Base-by-base conservation (phyloP, 345 rosid species). In the Arabis hirsuta region DNA sequence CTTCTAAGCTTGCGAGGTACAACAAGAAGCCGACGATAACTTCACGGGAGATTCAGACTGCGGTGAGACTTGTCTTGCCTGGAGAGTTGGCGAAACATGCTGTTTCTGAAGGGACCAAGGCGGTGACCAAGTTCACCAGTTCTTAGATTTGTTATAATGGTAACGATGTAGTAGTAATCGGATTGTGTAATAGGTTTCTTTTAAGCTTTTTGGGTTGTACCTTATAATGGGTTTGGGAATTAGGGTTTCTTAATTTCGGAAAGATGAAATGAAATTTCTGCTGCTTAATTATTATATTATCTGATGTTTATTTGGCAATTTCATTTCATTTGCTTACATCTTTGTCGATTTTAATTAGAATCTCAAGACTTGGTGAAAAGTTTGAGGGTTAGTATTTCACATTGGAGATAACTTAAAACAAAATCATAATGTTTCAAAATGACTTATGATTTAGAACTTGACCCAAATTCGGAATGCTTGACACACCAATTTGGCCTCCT, bases 11-110 rank as follows among this genome's bases (percentile, higher is more conserved):
- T 9, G 88, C 88, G 2, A 78, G 88, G 83, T 84, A 84, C 82
- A 84, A 84, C 79, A 84, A 84, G 82, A 84, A 84, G 77, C 88
- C 88, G 3, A 84, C 86, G 9, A 84, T 84, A 31, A 84, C 88
- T 10, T 82, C 88, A 0, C 54, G 82, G 84, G 88, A 84, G 71
- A 82, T 84, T 47, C 86, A 77, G 73, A 74, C 78, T 7, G 69
- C 78, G 10, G 78, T 76, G 9, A 69, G 79, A 7, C 58, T 76
- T 3, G 79, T 76, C 0, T 55, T 76, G 66, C 79, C 79, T 3
- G 79, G 79, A 1, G 79, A 76, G 60, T 22, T 76, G 24, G 79
- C 79, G 0, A 76, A 76, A 4, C 79, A 76, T 12, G 79, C 79
- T 10, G 79, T 76, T 5, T 76, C 79, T 47, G 79, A 76, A 29